These are phyloP conservation scores for Metarhizium rileyi DNA, from an alignment of 2,329 filamentous ascomycete species.

Conservation along the genomic window DNA sequence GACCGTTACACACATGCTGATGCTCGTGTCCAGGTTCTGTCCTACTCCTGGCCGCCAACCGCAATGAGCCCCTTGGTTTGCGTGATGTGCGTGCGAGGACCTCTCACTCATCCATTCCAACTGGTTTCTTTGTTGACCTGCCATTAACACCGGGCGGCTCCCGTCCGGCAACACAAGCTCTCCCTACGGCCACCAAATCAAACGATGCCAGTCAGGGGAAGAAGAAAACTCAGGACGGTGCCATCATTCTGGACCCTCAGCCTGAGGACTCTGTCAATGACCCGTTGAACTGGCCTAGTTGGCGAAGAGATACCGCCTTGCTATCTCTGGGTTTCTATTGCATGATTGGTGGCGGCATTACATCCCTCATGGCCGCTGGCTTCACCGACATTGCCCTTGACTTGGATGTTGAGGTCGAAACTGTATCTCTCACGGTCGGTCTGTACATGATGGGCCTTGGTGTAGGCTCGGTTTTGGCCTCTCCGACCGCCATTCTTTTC, in stretches of 20 bases:
- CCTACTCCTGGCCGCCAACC: conserved; percentile 10
- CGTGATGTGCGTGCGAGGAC: conserved; percentile 7
- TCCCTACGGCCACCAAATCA: conserved; percentile 6
- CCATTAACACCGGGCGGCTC: conserved; percentile 19
- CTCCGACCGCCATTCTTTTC: conserved; percentile 81
- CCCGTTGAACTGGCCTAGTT: conserved; percentile 81
- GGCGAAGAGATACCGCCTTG: conserved; percentile 71
- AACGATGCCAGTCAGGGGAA: conserved; percentile 29
- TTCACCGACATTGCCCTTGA: conserved; percentile 69
- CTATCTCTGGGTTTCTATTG: conserved; percentile 84
- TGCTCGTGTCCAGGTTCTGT: conserved; percentile 8
- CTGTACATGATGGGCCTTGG: conserved; percentile 92
- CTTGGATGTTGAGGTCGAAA: conserved; percentile 55
- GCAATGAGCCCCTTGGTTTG: conserved; percentile 11
- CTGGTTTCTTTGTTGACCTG: conserved; percentile 29
- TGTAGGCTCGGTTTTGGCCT: conserved; percentile 72
- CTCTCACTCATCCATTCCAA: conserved; percentile 39
- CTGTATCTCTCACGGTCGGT: conserved; percentile 79
- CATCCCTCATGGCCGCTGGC: conserved; percentile 78
- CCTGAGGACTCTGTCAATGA: conserved; percentile 87
- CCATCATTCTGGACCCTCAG: conserved; percentile 82
- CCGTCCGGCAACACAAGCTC: conserved; percentile 9
- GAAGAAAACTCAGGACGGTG: conserved; percentile 73
- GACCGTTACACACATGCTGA: not conserved
- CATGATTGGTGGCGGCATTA: conserved; percentile 88